Percentiles rank a stretch among this genome's conserved stretches.
These are phyloP conservation scores for Bruguiera hainesii DNA, from an alignment of 441 rosid genomes.

Conservation along the genomic window DNA sequence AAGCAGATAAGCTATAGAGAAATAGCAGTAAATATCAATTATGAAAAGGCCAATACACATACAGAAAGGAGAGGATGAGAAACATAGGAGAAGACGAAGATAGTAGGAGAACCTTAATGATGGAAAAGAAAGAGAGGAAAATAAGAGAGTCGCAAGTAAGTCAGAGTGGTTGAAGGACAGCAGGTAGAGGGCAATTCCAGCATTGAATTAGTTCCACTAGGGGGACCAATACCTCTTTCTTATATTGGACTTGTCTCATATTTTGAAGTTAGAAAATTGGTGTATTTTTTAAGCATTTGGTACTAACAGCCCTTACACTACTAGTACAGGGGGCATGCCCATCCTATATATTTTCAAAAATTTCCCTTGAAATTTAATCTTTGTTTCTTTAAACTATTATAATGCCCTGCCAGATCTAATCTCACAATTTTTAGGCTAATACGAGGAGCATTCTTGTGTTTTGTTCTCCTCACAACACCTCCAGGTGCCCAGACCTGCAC, in stretches of 20 bases:
- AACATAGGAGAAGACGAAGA: neutral
- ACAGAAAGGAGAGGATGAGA: neutral
- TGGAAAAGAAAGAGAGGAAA: too few relatives aligned
- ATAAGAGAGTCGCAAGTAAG: neutral
- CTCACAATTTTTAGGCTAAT: too few relatives aligned
- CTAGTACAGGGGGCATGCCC: too few relatives aligned
- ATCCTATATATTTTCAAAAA: too few relatives aligned
- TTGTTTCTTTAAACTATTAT: too few relatives aligned
- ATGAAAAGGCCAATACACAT: neutral
- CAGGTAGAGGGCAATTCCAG: neutral
- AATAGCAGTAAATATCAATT: neutral
- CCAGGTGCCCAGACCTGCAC: too few relatives aligned
- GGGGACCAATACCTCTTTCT: neutral
- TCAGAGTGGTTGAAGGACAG: constrained; percentile 2
- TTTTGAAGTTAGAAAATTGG: neutral
- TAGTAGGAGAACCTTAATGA: too few relatives aligned
- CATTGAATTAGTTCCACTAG: constrained; percentile 1
- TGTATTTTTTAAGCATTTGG: neutral
- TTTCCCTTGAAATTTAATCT: too few relatives aligned
- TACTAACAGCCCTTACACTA: neutral
- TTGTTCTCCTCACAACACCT: too few relatives aligned
- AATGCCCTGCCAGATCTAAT: too few relatives aligned
- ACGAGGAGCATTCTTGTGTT: too few relatives aligned
- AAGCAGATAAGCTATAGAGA: neutral
- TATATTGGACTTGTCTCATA: constrained; percentile 1